Conservation (phyloP, 805 yeast species). For the Diddensiella transvaalensis region DNA sequence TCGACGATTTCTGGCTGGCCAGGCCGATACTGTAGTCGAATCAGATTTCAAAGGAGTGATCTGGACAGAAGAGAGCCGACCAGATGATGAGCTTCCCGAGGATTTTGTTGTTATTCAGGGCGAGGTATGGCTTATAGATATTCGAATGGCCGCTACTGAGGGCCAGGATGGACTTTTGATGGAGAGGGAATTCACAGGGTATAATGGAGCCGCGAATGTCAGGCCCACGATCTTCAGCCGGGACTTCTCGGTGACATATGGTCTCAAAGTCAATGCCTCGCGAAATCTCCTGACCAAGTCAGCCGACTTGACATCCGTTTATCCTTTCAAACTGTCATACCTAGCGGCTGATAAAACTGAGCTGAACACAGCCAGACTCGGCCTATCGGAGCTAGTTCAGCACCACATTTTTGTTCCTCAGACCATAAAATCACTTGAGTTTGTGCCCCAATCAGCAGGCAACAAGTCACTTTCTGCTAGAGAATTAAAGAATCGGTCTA, state of each 20-base stretch:
- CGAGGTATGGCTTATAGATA: slow-evolving; percentile 82
- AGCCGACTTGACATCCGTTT: slow-evolving; percentile 76
- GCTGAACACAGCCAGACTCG: slow-evolving; percentile 62
- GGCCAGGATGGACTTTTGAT: slow-evolving; percentile 33
- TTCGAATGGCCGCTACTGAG: slow-evolving; percentile 69
- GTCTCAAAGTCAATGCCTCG: slow-evolving; percentile 69
- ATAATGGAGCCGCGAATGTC: slow-evolving; percentile 20
- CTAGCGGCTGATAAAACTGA: slow-evolving; percentile 55
- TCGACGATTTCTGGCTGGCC: slow-evolving; percentile 93
- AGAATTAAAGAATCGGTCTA: slow-evolving; percentile 28
- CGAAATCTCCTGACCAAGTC: slow-evolving; percentile 66
- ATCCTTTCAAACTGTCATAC: slow-evolving; percentile 84
- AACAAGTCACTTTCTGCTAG: slow-evolving; percentile 60
- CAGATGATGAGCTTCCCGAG: slow-evolving; percentile 39
- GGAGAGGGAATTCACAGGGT: slow-evolving; percentile 28
- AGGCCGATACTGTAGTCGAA: slow-evolving; percentile 91
- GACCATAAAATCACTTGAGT: slow-evolving; percentile 69
- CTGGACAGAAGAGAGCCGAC: slow-evolving; percentile 31
- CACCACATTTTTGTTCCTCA: slow-evolving; percentile 72
- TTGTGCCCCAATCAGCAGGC: slow-evolving; percentile 64
- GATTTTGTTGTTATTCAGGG: slow-evolving; percentile 72
- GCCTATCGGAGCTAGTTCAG: slow-evolving; percentile 74
- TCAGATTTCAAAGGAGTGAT: slow-evolving; percentile 84
- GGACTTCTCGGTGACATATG: slow-evolving; percentile 80
- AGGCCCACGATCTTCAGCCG: slow-evolving; percentile 64